Base-by-base conservation (phyloP, 2,329 filamentous ascomycete genomes). In the Teratosphaeria pseudoeucalypti region DNA sequence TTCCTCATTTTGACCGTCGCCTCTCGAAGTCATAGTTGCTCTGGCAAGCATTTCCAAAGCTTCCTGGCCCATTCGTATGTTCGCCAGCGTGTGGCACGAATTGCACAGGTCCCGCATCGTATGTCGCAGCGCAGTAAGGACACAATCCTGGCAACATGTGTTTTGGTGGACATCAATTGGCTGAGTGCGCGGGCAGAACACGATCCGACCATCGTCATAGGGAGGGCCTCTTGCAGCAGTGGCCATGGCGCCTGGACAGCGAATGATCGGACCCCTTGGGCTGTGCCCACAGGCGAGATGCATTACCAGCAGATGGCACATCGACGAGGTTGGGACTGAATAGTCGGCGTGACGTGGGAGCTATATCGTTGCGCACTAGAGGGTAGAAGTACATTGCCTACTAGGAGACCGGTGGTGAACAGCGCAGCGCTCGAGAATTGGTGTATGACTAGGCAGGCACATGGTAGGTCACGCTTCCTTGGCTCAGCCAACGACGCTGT, bases 261-360 rank as follows among this genome's bases (percentile, higher is more conserved):
- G 63, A 27, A 65, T 52, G 23, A 60, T 32, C 9, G 64, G 63
- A 1, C 61, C 59, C n/a, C 53, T 56, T 29, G 61, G 53, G 16
- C 54, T 54, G 39, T 67, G 65, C 19, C 64, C 62, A 58, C 65
- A 65, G 54, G 58, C 57, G 11, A 67, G 60, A 11, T 61, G 57
- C 14, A 61, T 63, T 16, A 58, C 58, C 14, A 64, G 58, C 16
- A 61, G 61, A 7, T 63, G 58, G 55, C 65, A 67, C 65, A 67
- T 65, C 9, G 53, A 49, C 16, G 19, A 19, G 16, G 19, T 6
- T n/a, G 7, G 23, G 16, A n/a, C 4, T 19, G 43, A 6, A 43
- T 49, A n/a, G 6, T 1, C 9, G n/a, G 43, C 43, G 23, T 10
- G 9, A 10, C 2, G 23, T 23, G 16, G 43, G 10, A 3, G 43